phyloP scores from a whole-genome alignment of 306 rosid genomes.

The Lathyrus aphaca region DNA sequence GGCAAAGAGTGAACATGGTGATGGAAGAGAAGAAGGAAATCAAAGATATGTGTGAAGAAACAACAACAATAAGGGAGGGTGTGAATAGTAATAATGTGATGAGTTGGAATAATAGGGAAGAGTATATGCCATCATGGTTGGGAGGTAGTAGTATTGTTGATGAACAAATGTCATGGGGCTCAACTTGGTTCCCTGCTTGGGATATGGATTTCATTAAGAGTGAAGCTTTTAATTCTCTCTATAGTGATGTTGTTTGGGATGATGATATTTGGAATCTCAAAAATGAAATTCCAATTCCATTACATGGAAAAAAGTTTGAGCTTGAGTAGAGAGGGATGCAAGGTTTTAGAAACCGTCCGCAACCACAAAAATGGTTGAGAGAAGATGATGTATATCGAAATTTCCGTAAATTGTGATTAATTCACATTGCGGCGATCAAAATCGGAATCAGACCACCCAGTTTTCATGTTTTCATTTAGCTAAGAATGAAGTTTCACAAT shows the following conservation, averaged over 20 bases:
- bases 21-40: conserved; percentile 28
- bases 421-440: no score
- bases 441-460: no score
- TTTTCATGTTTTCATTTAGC: not conserved
- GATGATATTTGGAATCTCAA: conserved; percentile 76
- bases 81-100: not conserved
- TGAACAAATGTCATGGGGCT: conserved; percentile 81
- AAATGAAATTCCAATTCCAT: conserved; percentile 46
- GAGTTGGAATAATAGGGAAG: conserved; percentile 39
- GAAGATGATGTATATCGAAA: no score
- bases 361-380: no score
- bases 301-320: conserved; percentile 9
- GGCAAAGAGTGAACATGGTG: conserved; percentile 12
- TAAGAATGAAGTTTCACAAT: conserved; percentile 17
- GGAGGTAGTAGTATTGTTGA: conserved; percentile 41
- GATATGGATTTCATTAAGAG: conserved; percentile 58
- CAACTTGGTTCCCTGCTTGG: conserved; percentile 63
- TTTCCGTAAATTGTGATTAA: no score
- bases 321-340: not conserved
- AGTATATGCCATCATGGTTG: conserved; percentile 49
- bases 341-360: no score
- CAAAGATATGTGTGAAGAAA: not conserved
- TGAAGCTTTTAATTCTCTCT: conserved; percentile 46
- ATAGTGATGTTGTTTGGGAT: conserved; percentile 62
- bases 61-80: conserved; percentile 10